Conservation (phyloP, 2,329 filamentous ascomycete genomes). For the Penicillium olsonii region DNA sequence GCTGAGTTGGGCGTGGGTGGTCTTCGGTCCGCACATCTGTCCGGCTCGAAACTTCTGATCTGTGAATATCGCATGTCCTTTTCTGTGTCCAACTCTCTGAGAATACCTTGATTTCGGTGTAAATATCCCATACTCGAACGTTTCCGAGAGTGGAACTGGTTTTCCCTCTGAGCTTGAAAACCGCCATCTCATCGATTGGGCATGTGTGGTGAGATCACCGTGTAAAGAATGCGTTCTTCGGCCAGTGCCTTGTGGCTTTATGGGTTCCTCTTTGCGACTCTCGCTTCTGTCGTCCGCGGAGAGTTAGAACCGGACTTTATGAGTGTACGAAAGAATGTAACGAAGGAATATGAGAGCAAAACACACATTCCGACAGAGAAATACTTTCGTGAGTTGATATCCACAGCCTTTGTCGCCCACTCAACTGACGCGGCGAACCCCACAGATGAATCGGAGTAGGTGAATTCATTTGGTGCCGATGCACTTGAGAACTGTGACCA, state of each 20-base stretch:
- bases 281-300: slow-evolving; percentile 6
- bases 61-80: background rate
- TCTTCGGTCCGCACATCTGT: background rate
- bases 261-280: slow-evolving; percentile 19
- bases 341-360: slow-evolving; percentile 43
- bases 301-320: slow-evolving; percentile 42
- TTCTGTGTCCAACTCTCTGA: background rate
- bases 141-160: background rate
- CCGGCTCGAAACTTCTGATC: background rate
- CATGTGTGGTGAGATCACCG: background rate
- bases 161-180: background rate
- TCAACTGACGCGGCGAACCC: background rate
- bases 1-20: no score
- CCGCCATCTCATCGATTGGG: background rate
- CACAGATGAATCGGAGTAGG: slow-evolving; percentile 48
- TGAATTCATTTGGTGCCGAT: slow-evolving; percentile 10
- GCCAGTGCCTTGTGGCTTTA: slow-evolving; percentile 18
- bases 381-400: slow-evolving; percentile 49
- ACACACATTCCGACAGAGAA: slow-evolving; percentile 46
- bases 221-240: slow-evolving; percentile 23
- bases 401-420: background rate
- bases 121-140: background rate
- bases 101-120: no score
- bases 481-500: background rate
- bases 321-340: slow-evolving; percentile 44